Evolutionary conservation across 768 basidiomycete species (phyloP), one percentile per base, ranked within the genome.

Genomic region (Leccinum disarticulatum): DNA sequence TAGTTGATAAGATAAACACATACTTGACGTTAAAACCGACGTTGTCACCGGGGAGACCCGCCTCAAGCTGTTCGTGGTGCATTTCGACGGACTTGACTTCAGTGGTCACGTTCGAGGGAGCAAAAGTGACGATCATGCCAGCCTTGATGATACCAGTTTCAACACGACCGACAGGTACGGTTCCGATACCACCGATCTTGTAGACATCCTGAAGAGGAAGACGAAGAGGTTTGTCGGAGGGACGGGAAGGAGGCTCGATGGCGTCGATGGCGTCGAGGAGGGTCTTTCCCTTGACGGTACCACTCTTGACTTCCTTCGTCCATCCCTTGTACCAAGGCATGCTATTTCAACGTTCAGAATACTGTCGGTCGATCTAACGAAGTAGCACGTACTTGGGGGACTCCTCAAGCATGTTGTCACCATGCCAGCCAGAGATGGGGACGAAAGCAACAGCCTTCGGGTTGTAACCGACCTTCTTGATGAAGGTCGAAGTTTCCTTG

Each of bases 21-120:
- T 67, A 90, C 90, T 95, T 96, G 83, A 95, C 90, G 88, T 97
- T 97, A 87, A 97, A 98, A 68, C 94, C 93, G 75, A 99, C 96
- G 79, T 99, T 99, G 87, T 99, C 97, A 84, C 97, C 97, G 61
- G 97, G 97, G 64, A 81, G 66, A 81, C 96, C 97, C 79, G 92
- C 83, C 76, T 83, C 87, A 77, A 99, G 95, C 80, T 95, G 93
- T 77, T 95, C 93, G 87, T 95, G 95, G 76, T 96, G 95, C 96
- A 98, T 98, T 82, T 98, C 95, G 77, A 97, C 95, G 70, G 97
- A 98, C 89, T 98, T 98, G 85, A 99, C 97, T 93, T 99, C 97
- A 81, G 97, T 99, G 79, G 95, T 98, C 73, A 99, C 96, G 81
- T 94, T 95, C 64, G 94, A 77, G 62, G 96, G 96, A 67, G 96